Evolutionary conservation across 2,329 filamentous ascomycete genomes (phyloP), one percentile per base, ranked within the genome.

Genomic region (Trichoderma arundinaceum): DNA sequence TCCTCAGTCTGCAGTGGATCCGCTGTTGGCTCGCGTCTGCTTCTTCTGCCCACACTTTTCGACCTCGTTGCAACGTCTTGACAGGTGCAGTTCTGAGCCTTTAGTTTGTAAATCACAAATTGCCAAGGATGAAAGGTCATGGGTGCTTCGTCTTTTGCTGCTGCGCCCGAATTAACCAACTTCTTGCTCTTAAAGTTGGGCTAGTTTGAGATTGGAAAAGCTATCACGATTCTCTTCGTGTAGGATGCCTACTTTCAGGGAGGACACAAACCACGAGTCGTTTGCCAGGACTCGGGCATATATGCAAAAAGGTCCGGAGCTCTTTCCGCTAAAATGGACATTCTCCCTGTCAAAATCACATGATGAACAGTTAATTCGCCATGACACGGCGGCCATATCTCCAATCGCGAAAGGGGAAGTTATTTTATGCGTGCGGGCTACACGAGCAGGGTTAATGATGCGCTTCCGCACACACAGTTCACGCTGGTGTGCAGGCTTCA

Each of bases 371-470:
- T 6, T 13, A 9, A 33, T 19, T 28, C 28, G 48, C 38, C 28
- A 33, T 41, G 22, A 13, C 39, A 48, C 41, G 15, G 17, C 39
- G n/a, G 49, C 7, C 38, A 19, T 13, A 35, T 65, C 38, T 46
- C 56, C 63, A 54, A 44, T 33, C 44, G 33, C 28, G 4, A 53
- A 54, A 54, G 39, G 33, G 58, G 46, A 64, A 64, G 52, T 39
- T 57, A 19, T 43, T 43, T 3, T 32, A 32, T 4, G 41, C 56
- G 32, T 32, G 12, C 56, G 9, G 56, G 32, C 33, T 35, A 35
- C 39, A 39, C 28, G 12, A n/a, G 7, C n/a, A 19, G 19, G 48
- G 44, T 43, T 35, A 62, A 22, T 46, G 57, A 10, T 15, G 52
- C 44, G 28, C 51, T 46, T 35, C 46, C 43, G 22, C 22, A 33